Base-by-base conservation (phyloP, 176 grass and related monocot genomes). In the Aegilops umbellulata region DNA sequence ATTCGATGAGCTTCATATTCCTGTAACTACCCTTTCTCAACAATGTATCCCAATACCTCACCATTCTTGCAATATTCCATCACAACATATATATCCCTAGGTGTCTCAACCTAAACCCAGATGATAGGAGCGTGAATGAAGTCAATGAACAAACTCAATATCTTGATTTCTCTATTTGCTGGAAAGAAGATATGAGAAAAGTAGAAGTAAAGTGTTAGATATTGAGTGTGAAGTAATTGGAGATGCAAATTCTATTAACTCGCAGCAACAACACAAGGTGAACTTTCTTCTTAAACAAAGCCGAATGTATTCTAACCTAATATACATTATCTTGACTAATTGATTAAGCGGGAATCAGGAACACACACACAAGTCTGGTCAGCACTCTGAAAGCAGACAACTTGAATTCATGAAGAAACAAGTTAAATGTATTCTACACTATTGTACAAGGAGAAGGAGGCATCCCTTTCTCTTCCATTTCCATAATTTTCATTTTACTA, bases 151-250 rank as follows among this genome's bases (percentile, higher is more conserved):
- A 95, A 36, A 78, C 86, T 94, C 67, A 98, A 61, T 82, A 98
- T 98, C 86, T 98, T 95, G 74, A 98, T 92, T 85, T 98, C 95
- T 87, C 93, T 90, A 65, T 93, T 98, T 74, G 92, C 93, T 95
- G 86, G 32, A 86, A 82, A 79, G 10, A 87, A 10, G 4, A 88
- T 63, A 85, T 65, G 76, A 30, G 26, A 4, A 4, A 26, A 60
- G 19, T 29, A 61, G 7, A 83, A 23, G 36, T 71, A 66, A 60
- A 47, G 30, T 29, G 55, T 82, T 51, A 38, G 60, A 10, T 57
- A 74, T 39, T 65, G 67, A 70, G 46, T 51, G 41, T 8, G 55
- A 80, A 24, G 14, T 17, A 87, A 47, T 26, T 39, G 14, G 14
- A 57, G 62, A 30, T 68, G 31, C 44, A 84, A 89, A 51, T 79